phyloP scores from a whole-genome alignment of 2,329 filamentous ascomycete species.

The Verticillium albo-atrum region DNA sequence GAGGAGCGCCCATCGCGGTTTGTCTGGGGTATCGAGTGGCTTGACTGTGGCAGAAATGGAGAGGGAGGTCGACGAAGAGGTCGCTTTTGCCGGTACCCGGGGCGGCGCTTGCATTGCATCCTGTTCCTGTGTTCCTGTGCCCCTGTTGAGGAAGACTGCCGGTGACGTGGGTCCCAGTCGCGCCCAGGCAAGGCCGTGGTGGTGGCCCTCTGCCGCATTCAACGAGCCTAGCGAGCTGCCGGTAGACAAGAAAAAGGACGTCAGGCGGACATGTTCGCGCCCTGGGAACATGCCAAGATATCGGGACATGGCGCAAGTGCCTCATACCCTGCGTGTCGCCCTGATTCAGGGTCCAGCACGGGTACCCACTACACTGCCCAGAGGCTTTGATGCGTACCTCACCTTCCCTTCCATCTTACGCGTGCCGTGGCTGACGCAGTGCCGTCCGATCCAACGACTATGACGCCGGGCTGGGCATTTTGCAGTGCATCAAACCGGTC shows the following conservation, averaged over 20 bases:
- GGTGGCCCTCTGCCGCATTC: neutral
- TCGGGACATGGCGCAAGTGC: neutral
- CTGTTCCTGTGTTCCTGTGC: neutral
- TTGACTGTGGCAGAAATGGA: neutral
- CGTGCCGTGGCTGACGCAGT: neutral
- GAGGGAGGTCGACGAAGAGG: neutral
- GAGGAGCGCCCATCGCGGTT: neutral
- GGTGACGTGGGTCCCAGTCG: neutral
- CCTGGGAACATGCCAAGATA: neutral
- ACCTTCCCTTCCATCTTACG: neutral
- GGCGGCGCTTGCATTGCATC: neutral
- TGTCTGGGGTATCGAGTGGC: neutral
- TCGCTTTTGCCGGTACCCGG: neutral
- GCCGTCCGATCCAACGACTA: neutral
- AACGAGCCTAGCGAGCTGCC: neutral
- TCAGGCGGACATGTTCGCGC: neutral
- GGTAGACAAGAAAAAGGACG: neutral
- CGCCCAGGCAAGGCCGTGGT: neutral
- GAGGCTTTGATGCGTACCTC: neutral
- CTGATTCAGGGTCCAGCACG: neutral
- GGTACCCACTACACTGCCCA: neutral
- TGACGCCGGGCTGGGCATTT: slow-evolving; percentile 1
- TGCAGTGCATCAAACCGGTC: slow-evolving; percentile 10
- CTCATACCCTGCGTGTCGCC: neutral
- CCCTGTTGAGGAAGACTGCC: neutral